phyloP scores from a whole-genome alignment of 768 basidiomycete species.

The Phylloporus sp. region DNA sequence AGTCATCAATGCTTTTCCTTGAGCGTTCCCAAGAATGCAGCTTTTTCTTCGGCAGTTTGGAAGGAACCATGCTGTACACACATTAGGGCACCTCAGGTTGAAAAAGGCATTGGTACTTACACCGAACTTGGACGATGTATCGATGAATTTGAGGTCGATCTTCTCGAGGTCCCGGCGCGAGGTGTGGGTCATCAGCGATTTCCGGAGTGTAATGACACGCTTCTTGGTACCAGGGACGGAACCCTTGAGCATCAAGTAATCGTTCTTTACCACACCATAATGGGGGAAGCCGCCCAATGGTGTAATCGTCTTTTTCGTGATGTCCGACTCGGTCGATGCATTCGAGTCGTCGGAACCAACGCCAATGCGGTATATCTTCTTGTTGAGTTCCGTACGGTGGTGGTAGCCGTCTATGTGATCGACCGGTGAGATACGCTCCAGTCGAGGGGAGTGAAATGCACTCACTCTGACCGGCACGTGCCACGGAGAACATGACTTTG shows the following conservation, averaged over 20 bases:
- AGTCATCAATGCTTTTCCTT: conserved; percentile 67
- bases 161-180: conserved; percentile 96
- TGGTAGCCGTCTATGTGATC: conserved; percentile 76
- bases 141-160: conserved; percentile 97
- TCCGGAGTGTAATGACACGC: conserved; percentile 95
- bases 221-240: conserved; percentile 95
- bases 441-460: conserved; percentile 16
- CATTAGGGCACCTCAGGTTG: neutral
- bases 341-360: conserved; percentile 70
- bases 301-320: conserved; percentile 89
- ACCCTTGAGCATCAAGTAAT: conserved; percentile 96
- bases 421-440: conserved; percentile 1
- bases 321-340: conserved; percentile 91
- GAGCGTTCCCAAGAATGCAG: conserved; percentile 88
- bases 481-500: conserved; percentile 99
- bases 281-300: conserved; percentile 99
- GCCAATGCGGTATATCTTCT: conserved; percentile 97
- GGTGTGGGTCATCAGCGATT: conserved; percentile 95
- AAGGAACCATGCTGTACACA: conserved; percentile 78
- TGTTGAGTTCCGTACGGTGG: conserved; percentile 97
- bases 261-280: conserved; percentile 98
- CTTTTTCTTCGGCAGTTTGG: conserved; percentile 97
- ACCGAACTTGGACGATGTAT: conserved; percentile 96
- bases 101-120: conserved; percentile 42
- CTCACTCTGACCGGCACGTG: conserved; percentile 98